phyloP scores from a whole-genome alignment of 1,284 basidiomycete species.

The Ceraceosorus guamensis region DNA sequence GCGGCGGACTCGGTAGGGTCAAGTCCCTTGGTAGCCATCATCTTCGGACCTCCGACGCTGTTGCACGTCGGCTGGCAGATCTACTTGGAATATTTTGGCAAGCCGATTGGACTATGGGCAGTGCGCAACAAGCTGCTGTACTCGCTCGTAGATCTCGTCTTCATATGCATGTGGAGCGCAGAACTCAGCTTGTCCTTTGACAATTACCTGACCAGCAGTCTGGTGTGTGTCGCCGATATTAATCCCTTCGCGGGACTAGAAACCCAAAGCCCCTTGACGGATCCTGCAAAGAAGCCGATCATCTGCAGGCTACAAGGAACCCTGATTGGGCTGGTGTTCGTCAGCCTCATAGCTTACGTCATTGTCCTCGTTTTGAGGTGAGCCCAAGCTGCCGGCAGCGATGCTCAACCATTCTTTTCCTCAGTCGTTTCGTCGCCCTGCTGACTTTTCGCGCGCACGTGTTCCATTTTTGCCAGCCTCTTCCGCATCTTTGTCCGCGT shows the following conservation, averaged over 20 bases:
- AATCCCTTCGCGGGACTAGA: slow-evolving; percentile 1
- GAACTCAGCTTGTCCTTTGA: slow-evolving; percentile 77
- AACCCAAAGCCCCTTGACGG: slow-evolving; percentile 45
- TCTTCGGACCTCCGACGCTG: slow-evolving; percentile 75
- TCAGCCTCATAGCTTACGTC: slow-evolving; percentile 48
- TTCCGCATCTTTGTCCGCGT: slow-evolving; percentile 33
- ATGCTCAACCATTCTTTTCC: background rate
- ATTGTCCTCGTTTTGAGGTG: slow-evolving; percentile 36
- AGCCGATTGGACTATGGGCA: slow-evolving; percentile 77
- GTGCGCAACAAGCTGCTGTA: slow-evolving; percentile 43
- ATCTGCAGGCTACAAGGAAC: slow-evolving; percentile 54
- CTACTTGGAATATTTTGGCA: slow-evolving; percentile 70
- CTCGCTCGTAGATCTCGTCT: slow-evolving; percentile 57
- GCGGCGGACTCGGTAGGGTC: slow-evolving; percentile 68
- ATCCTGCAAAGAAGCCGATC: slow-evolving; percentile 51
- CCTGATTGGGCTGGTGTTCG: slow-evolving; percentile 53
- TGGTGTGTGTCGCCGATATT: slow-evolving; percentile 57
- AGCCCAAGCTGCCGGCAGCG: background rate
- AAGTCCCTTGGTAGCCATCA: slow-evolving; percentile 72
- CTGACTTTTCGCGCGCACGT: background rate
- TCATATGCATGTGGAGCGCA: slow-evolving; percentile 87
- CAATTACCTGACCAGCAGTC: slow-evolving; percentile 78
- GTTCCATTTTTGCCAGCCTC: slow-evolving; percentile 23
- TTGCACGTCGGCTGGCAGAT: slow-evolving; percentile 64
- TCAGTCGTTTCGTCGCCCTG: background rate